These are phyloP conservation scores for Aspergillus neoniger DNA, from an alignment of 2,329 filamentous ascomycete genomes.

Conservation along the genomic window DNA sequence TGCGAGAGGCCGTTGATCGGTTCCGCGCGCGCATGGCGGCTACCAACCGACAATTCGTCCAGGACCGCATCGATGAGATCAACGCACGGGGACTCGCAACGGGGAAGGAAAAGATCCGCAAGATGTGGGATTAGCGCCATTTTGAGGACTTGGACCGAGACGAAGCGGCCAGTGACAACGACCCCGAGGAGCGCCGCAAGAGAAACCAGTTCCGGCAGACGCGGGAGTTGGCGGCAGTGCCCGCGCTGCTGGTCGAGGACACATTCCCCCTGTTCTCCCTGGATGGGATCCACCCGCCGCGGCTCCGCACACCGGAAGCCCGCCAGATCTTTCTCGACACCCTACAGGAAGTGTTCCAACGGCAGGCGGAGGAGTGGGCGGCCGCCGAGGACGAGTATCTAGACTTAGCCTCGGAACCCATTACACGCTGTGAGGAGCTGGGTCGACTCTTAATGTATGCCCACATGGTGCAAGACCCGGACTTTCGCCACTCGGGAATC, in stretches of 20 bases:
- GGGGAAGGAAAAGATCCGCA: too few relatives aligned
- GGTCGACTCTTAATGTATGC: neutral
- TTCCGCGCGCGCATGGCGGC: neutral
- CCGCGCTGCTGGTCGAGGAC: neutral
- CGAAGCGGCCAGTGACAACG: neutral
- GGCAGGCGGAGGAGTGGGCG: slow-evolving; percentile 2
- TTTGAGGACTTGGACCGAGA: neutral
- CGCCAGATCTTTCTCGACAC: neutral
- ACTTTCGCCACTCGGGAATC: neutral
- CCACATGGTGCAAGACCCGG: neutral
- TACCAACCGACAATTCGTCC: neutral
- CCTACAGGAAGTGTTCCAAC: neutral
- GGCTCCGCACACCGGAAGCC: neutral
- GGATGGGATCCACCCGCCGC: neutral
- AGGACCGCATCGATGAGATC: neutral
- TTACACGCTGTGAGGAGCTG: neutral
- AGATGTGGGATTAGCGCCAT: too few relatives aligned
- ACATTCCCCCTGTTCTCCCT: neutral
- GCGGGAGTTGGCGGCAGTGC: neutral
- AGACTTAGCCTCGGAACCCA: neutral
- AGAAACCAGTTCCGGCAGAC: too few relatives aligned
- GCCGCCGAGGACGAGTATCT: neutral
- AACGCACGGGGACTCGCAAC: neutral
- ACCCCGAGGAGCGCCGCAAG: too few relatives aligned
- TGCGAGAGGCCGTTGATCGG: neutral